These are phyloP conservation scores for Tephrocybe rancida DNA, from an alignment of 768 basidiomycete species.

Conservation along the genomic window DNA sequence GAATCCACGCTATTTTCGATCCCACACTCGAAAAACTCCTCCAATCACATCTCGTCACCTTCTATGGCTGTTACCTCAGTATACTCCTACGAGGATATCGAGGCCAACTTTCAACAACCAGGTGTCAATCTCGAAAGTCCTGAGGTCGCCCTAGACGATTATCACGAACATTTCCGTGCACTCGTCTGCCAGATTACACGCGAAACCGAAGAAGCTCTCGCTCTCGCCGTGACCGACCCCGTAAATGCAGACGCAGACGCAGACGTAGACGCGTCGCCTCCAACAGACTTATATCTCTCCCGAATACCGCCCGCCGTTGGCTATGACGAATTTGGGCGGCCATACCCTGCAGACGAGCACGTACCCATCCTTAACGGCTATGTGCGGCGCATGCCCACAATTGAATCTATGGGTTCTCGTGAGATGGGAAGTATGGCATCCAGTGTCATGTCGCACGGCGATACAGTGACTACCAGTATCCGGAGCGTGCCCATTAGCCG, in stretches of 20 bases:
- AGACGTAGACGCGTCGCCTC: background rate
- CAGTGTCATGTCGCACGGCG: slow-evolving; percentile 21
- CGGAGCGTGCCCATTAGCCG: slow-evolving; percentile 30
- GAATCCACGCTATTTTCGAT: slow-evolving; percentile 22
- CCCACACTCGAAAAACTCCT: slow-evolving; percentile 19
- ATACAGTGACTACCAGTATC: slow-evolving; percentile 20
- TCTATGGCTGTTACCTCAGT: slow-evolving; percentile 13
- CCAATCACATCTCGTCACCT: slow-evolving; percentile 12
- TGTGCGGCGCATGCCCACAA: slow-evolving; percentile 79
- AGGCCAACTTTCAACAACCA: background rate
- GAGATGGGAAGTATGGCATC: slow-evolving; percentile 45
- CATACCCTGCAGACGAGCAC: slow-evolving; percentile 50
- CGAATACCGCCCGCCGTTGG: slow-evolving; percentile 32
- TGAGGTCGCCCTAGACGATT: slow-evolving; percentile 41
- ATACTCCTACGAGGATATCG: slow-evolving; percentile 16
- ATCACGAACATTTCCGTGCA: slow-evolving; percentile 52
- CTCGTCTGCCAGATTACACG: slow-evolving; percentile 51
- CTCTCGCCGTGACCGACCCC: slow-evolving; percentile 33
- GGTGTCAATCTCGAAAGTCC: slow-evolving; percentile 12
- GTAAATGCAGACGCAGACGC: slow-evolving; percentile 25
- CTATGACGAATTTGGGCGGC: slow-evolving; percentile 50
- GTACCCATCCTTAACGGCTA: slow-evolving; percentile 64
- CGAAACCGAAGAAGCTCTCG: slow-evolving; percentile 54
- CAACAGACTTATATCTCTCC: background rate
- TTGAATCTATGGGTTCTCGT: slow-evolving; percentile 73